These are phyloP conservation scores for Penicillium bovifimosum DNA, from an alignment of 495 filamentous ascomycete species.

Conservation along the genomic window DNA sequence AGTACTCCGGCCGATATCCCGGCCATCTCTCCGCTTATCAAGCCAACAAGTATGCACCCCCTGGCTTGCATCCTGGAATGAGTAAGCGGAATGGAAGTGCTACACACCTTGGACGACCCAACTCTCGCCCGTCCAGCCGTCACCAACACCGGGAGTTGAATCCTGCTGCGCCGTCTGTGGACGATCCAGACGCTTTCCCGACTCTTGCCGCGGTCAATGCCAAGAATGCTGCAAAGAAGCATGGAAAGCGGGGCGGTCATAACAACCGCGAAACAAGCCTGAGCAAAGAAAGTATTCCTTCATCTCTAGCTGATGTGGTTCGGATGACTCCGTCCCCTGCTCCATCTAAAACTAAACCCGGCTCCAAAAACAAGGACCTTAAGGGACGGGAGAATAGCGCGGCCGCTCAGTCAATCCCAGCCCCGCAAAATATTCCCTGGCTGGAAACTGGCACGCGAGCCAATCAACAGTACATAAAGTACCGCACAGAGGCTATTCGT, in stretches of 20 bases:
- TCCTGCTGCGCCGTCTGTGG: conserved; percentile 68
- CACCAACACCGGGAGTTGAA: conserved; percentile 67
- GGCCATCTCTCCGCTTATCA: conserved; percentile 26
- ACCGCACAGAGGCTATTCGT: conserved; percentile 88
- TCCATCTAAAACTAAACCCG: conserved; percentile 44
- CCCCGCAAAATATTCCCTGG: conserved; percentile 93
- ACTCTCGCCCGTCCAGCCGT: conserved; percentile 82
- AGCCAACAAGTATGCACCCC: conserved; percentile 25
- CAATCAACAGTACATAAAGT: conserved; percentile 92
- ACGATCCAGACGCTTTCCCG: conserved; percentile 95
- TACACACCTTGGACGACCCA: conserved; percentile 48
- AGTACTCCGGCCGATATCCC: conserved; percentile 40
- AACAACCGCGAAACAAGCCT: conserved; percentile 46
- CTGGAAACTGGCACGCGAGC: conserved; percentile 86
- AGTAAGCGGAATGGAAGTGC: conserved; percentile 48
- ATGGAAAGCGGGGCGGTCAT: conserved; percentile 81
- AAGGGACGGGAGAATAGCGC: conserved; percentile 69
- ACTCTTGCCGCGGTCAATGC: conserved; percentile 76
- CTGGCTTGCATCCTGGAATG: conserved; percentile 33
- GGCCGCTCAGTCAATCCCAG: conserved; percentile 74
- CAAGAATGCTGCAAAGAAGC: conserved; percentile 72
- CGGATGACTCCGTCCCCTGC: conserved; percentile 83
- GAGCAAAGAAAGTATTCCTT: conserved; percentile 62
- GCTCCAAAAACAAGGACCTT: conserved; percentile 41
- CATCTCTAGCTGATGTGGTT: conserved; percentile 89